phyloP scores from a whole-genome alignment of 2,329 filamentous ascomycete species.

The Whalleya microplaca region DNA sequence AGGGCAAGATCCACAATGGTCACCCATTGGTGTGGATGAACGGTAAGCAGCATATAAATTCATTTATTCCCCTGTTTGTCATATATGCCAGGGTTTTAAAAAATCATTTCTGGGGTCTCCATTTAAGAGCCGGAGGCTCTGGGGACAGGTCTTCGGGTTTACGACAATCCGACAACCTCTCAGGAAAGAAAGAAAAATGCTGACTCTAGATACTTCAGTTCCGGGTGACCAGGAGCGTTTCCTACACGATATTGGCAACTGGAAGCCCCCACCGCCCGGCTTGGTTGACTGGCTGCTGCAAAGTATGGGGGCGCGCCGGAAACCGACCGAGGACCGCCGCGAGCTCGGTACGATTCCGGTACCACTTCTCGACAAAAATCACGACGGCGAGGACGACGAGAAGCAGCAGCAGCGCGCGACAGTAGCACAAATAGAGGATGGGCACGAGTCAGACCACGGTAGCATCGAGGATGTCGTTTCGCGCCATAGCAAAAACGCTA shows the following conservation, averaged over 20 bases:
- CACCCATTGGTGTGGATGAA: constrained; percentile 43
- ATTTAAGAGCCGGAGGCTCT: too few species aligned
- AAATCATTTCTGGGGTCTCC: too few species aligned
- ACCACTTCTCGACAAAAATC: not conserved
- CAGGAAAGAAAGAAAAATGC: too few species aligned
- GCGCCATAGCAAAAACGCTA: not conserved
- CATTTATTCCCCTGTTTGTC: too few species aligned
- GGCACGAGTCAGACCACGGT: not conserved
- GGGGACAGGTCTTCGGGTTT: too few species aligned
- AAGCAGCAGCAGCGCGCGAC: not conserved
- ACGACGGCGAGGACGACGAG: constrained; percentile 23
- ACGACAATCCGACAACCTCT: too few species aligned
- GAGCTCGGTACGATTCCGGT: constrained; percentile 1
- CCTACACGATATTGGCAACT: constrained; percentile 37
- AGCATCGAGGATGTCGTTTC: not conserved
- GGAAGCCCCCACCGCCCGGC: constrained; percentile 33
- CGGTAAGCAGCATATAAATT: too few species aligned
- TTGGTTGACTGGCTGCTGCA: constrained; percentile 30
- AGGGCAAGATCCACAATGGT: constrained; percentile 44
- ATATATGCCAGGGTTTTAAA: too few species aligned
- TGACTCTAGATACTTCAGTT: too few species aligned
- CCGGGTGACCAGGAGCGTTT: constrained; percentile 38
- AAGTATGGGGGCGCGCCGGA: not conserved
- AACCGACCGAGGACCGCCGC: not conserved
- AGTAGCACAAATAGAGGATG: not conserved